A percentile compares a stretch with the other conserved stretches of the same genome.
Evolutionary conservation across 176 grass and related monocot species (phyloP).

Genomic region (Phragmites australis): DNA sequence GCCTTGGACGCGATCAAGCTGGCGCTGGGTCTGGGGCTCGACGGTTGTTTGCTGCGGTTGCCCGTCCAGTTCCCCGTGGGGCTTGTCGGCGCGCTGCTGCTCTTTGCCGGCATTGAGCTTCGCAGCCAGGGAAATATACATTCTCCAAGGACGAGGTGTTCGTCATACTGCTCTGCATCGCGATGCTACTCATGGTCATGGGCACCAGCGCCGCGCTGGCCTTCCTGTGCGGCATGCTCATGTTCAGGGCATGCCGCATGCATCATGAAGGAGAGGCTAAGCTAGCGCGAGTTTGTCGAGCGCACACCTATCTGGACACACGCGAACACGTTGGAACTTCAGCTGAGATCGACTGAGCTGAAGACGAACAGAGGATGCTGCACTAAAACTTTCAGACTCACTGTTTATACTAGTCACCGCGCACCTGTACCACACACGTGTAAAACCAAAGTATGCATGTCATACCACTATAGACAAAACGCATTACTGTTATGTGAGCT

Average conservation of each 20-base stretch:
- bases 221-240: constrained; percentile 69
- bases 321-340: no score
- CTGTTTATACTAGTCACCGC: no score
- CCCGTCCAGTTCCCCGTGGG: constrained; percentile 67
- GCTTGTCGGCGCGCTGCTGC: constrained; percentile 76
- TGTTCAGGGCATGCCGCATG: constrained; percentile 58
- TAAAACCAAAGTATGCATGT: no score
- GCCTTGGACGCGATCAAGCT: constrained; percentile 71
- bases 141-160: constrained; percentile 65
- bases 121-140: constrained; percentile 89
- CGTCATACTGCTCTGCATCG: constrained; percentile 70
- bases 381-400: no score
- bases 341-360: no score
- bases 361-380: no score
- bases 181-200: constrained; percentile 75
- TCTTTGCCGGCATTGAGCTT: constrained; percentile 83
- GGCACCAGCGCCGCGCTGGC: constrained; percentile 85
- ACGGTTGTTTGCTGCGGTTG: constrained; percentile 63
- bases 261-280: no score
- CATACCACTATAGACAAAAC: no score
- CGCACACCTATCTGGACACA: no score
- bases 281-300: no score
- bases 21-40: constrained; percentile 59
- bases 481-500: no score
- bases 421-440: no score